Conservation (phyloP, 306 rosid genomes). For the Rosa chinensis region DNA sequence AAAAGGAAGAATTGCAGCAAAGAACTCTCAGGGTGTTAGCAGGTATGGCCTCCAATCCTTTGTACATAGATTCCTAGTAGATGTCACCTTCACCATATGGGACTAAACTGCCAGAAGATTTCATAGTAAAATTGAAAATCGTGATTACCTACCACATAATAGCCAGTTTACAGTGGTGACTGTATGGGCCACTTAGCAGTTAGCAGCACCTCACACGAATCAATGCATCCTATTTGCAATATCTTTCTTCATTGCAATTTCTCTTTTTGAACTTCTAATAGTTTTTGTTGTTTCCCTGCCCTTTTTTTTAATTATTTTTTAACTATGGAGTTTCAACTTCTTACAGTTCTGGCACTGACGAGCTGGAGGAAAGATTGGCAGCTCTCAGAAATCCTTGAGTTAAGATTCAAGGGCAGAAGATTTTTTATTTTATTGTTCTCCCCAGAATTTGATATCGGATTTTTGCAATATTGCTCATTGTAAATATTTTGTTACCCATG, state of each 20-base stretch:
- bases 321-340: conserved; percentile 23
- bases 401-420: conserved; percentile 2
- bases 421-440: background rate
- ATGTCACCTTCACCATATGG: background rate
- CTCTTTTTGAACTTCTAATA: background rate
- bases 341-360: conserved; percentile 72
- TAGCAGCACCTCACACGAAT: background rate
- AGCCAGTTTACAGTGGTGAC: background rate
- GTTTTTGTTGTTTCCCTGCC: background rate
- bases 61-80: background rate
- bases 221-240: background rate
- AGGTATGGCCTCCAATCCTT: conserved; percentile 46
- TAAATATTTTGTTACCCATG: conserved; percentile 2
- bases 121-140: background rate
- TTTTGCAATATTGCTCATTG: conserved; percentile 9
- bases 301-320: background rate
- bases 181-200: background rate
- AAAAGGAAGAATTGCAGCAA: conserved; percentile 75
- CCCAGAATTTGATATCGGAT: background rate
- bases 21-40: conserved; percentile 66
- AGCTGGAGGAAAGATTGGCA: conserved; percentile 91
- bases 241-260: background rate
- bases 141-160: background rate
- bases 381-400: conserved; percentile 77
- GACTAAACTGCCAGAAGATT: background rate